phyloP scores from a whole-genome alignment of 148 eudicot genomes.

The Rhododendron griersonianum region DNA sequence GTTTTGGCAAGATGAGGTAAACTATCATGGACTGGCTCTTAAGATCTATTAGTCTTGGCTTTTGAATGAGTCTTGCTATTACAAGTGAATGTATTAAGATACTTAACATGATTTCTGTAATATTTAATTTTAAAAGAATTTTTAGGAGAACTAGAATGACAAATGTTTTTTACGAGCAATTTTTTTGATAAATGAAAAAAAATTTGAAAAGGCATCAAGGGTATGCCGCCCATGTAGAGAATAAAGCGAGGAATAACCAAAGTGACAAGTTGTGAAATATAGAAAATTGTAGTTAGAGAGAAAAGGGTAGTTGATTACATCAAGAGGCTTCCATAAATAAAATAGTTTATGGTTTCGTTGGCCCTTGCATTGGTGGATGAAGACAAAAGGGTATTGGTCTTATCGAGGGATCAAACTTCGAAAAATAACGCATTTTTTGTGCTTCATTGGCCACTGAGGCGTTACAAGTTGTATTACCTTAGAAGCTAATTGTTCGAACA shows the following conservation, averaged over 20 bases:
- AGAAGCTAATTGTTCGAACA: background rate
- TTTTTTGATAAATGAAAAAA: too few species aligned
- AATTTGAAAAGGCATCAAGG: too few species aligned
- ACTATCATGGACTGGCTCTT: conserved; percentile 8
- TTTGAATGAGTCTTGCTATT: background rate
- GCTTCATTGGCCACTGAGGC: too few species aligned
- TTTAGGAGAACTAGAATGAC: background rate
- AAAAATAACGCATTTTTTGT: too few species aligned
- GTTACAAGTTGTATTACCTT: background rate
- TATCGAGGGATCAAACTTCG: too few species aligned
- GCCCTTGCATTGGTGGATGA: too few species aligned
- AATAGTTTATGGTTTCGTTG: background rate
- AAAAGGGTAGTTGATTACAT: background rate
- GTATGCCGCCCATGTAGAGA: too few species aligned
- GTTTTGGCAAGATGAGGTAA: conserved; percentile 99
- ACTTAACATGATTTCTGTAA: too few species aligned
- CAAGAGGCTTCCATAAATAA: background rate
- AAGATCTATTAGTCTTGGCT: conserved; percentile 4
- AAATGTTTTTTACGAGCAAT: background rate
- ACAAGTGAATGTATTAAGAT: too few species aligned
- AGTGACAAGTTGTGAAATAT: background rate
- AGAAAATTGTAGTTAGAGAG: background rate
- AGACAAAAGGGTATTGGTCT: too few species aligned
- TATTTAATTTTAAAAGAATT: too few species aligned
- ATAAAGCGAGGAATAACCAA: background rate